Base-by-base conservation (phyloP, 441 rosid species). In the Eruca vesicaria region DNA sequence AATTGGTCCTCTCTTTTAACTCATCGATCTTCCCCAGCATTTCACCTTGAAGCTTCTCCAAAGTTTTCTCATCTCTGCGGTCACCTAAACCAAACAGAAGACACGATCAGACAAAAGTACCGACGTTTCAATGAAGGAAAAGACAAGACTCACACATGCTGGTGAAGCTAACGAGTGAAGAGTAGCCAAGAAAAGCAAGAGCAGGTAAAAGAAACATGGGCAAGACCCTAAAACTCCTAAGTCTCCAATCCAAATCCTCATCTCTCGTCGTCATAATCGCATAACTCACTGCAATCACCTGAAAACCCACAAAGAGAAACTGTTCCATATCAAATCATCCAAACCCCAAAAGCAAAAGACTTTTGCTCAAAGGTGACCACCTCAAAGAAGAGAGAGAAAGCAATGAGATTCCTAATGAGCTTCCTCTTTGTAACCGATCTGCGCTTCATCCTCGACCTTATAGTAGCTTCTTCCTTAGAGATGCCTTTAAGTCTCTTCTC, bases 1-100 rank as follows among this genome's bases (percentile, higher is more conserved):
- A 92, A 81, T 92, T 94, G 36, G 96, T 94, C 85, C 78, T 92
- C 83, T 94, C 97, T 79, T 94, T 92, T 28, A 94, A 90, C 83
- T 94, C 98, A 77, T 94, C 86, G 61, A 94, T 92, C 81, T 92
- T 92, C 1, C 86, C 92, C 81, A 89, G 88, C 84, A 90, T 85
- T 77, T 94, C 98, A 38, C 87, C 88, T 50, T 89, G 90, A 67
- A 95, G 93, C 84, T 86, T 87, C 71, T 87, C 98, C 66, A 95
- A 84, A 43, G 86, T 85, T 43, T 82, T 84, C 55, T 88, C 88
- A 86, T 95, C 96, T 80, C 84, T 92, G 16, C 82, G 87, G 64
- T 95, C 97, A 81, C 96, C 99, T 95, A 74, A 33, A 79, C 36
- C 53, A 67, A 20, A 63, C 10, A 21, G 53, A 23, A 35, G 14